Evolutionary conservation across 2,329 filamentous ascomycete species (phyloP).

Genomic region (Paecilomyces sp.): DNA sequence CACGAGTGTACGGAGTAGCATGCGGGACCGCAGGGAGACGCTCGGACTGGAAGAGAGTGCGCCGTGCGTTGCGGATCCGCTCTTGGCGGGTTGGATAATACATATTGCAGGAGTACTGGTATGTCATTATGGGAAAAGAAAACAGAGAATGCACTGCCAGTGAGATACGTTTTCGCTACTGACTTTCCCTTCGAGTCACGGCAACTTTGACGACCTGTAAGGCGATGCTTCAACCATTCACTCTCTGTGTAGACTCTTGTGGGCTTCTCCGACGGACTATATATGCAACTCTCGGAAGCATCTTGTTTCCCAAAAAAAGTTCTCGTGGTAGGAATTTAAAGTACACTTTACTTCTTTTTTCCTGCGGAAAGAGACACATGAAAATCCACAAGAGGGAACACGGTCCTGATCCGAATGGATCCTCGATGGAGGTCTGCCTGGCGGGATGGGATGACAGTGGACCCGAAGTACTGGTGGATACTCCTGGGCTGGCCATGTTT

Average conservation of each 20-base stretch:
- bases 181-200: no score
- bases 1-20: neutral
- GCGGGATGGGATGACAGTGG: neutral
- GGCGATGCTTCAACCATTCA: no score
- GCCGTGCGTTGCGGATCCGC: neutral
- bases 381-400: neutral
- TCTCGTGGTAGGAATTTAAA: no score
- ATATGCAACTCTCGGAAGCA: no score
- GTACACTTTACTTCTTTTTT: no score
- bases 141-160: neutral
- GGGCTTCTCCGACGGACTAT: no score
- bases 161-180: neutral
- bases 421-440: neutral
- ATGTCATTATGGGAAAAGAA: no score
- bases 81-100: no score
- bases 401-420: neutral
- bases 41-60: neutral
- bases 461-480: neutral
- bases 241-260: no score
- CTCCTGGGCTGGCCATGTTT: neutral
- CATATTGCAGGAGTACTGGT: no score
- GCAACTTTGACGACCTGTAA: no score
- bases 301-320: no score
- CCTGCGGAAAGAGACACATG: neutral
- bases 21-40: neutral